phyloP scores from a whole-genome alignment of 169 alveolate genomes.

The Perkinsus marinus region DNA sequence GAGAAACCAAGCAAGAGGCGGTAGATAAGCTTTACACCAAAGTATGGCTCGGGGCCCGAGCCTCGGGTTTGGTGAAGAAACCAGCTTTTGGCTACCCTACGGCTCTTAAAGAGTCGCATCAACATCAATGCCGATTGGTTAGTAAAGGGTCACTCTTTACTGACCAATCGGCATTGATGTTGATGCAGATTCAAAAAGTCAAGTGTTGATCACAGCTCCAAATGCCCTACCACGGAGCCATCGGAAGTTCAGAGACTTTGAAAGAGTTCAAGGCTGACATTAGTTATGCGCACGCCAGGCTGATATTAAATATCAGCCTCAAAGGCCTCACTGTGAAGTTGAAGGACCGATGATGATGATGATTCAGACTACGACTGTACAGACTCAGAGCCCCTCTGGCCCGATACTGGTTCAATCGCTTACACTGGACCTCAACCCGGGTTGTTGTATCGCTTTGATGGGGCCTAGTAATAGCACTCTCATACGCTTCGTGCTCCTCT shows the following conservation, averaged over 20 bases:
- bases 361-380: no score
- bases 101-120: no score
- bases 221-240: background rate
- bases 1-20: no score
- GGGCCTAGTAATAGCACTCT: background rate
- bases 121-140: no score
- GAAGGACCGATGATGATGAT: no score
- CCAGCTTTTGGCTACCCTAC: no score
- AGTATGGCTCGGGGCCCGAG: background rate
- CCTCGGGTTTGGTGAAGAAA: no score
- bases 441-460: background rate
- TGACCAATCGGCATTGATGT: no score
- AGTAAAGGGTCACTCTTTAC: no score
- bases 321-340: background rate
- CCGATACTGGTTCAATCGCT: background rate
- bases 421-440: background rate
- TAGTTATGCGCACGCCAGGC: no score
- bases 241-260: background rate
- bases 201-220: background rate
- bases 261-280: no score
- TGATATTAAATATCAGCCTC: background rate
- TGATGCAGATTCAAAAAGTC: background rate
- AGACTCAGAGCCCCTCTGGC: background rate
- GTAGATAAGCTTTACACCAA: background rate
- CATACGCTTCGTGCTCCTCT: background rate